A percentile compares a stretch with the other conserved stretches of the same genome.
These are phyloP conservation scores for Bolboschoenoplectus hybrid DNA, from an alignment of 202 grass and related monocot genomes.

Conservation along the genomic window DNA sequence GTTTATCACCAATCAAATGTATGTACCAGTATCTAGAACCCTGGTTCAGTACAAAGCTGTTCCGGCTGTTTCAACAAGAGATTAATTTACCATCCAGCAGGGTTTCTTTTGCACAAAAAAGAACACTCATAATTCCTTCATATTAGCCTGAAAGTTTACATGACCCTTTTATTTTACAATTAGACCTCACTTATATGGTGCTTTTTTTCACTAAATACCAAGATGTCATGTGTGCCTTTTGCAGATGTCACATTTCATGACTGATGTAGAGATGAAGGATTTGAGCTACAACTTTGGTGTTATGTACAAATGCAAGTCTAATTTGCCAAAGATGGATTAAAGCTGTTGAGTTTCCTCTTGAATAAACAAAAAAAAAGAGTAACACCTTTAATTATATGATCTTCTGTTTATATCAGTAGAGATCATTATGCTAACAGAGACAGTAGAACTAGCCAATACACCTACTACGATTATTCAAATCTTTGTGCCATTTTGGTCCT, in stretches of 20 bases:
- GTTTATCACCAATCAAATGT: not conserved
- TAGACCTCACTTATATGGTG: not conserved
- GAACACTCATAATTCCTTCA: not conserved
- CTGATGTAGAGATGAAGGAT: not conserved
- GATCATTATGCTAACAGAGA: not conserved
- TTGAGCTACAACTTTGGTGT: not conserved
- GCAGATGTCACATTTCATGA: not conserved
- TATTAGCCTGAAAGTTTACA: not conserved
- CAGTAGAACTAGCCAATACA: not conserved
- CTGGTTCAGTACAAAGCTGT: not conserved
- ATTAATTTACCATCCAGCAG: not conserved
- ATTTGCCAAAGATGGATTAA: not conserved
- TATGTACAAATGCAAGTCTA: not conserved
- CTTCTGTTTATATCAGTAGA: not conserved
- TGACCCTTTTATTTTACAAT: not conserved
- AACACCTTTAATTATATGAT: not conserved
- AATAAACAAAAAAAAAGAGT: not conserved
- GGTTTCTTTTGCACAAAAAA: not conserved
- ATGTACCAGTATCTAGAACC: not conserved
- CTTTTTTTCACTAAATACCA: not conserved
- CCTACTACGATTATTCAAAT: not conserved
- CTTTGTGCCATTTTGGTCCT: not conserved
- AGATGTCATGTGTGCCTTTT: not conserved
- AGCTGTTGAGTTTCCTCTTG: not conserved
- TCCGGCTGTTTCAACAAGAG: not conserved